A percentile compares a stretch with the other conserved stretches of the same genome.
These are phyloP conservation scores for Rhizophagus prolifer DNA, from an alignment of 192 early-diverging fungal genomes.

Conservation along the genomic window DNA sequence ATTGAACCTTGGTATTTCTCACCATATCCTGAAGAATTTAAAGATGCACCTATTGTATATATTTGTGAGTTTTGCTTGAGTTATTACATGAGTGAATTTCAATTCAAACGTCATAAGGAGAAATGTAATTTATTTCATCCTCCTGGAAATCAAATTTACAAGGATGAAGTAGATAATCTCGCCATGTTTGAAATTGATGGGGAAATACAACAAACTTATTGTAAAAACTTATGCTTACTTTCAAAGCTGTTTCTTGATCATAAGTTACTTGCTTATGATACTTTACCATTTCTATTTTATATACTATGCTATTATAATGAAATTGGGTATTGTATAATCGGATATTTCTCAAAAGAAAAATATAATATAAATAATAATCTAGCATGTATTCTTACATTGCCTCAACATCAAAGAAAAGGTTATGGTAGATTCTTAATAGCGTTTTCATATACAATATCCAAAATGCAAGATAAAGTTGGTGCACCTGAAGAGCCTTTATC, in stretches of 20 bases:
- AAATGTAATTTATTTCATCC: constrained; percentile 91
- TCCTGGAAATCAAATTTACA: constrained; percentile 98
- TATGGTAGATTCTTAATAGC: constrained; percentile 91
- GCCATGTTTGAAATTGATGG: constrained; percentile 99
- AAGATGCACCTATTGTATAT: constrained; percentile 72
- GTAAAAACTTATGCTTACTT: constrained; percentile 90
- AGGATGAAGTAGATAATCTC: constrained; percentile 60
- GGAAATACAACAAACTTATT: constrained; percentile 85
- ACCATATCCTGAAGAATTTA: constrained; percentile 89
- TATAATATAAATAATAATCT: constrained; percentile 92
- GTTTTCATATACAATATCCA: constrained; percentile 94
- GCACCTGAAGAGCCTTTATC: constrained; percentile 98
- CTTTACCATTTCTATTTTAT: constrained; percentile 97
- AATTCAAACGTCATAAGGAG: constrained; percentile 76
- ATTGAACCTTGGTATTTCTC: constrained; percentile 99
- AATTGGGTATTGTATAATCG: constrained; percentile 83
- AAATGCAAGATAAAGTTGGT: constrained; percentile 89
- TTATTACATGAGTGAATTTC: constrained; percentile 68
- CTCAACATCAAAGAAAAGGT: constrained; percentile 93
- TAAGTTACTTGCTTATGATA: constrained; percentile 97
- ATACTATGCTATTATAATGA: constrained; percentile 86
- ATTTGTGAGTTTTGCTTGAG: constrained; percentile 97
- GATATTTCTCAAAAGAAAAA: constrained; percentile 99
- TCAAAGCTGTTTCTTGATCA: constrained; percentile 98
- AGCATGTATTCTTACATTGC: constrained; percentile 96